Conservation (phyloP, 352 stramenopile species). For the Elongisporangium anandrum region DNA sequence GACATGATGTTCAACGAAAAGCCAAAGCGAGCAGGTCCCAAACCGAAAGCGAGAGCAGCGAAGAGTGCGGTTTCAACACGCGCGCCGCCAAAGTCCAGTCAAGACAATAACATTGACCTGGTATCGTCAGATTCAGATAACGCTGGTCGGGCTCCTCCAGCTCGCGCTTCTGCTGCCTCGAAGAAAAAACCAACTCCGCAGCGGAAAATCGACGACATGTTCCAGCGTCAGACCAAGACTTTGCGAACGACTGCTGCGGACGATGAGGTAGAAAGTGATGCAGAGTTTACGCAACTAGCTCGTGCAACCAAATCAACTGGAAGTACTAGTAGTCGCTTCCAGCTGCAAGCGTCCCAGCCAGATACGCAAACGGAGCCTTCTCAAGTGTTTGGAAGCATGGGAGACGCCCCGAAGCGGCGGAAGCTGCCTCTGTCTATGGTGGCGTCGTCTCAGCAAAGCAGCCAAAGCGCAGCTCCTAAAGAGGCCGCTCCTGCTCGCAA, state of each 20-base stretch:
- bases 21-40: slow-evolving; percentile 10
- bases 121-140: slow-evolving; percentile 43
- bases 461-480: slow-evolving; percentile 7
- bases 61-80: slow-evolving; percentile 4
- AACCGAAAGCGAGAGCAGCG: slow-evolving; percentile 15
- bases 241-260: slow-evolving; percentile 10
- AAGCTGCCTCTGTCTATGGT: slow-evolving; percentile 76
- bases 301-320: slow-evolving; percentile 7
- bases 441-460: slow-evolving; percentile 39
- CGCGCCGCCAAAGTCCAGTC: slow-evolving; percentile 3
- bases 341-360: slow-evolving; percentile 15
- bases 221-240: slow-evolving; percentile 24
- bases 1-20: slow-evolving; percentile 15
- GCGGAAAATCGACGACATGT: slow-evolving; percentile 57
- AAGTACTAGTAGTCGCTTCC: slow-evolving; percentile 4
- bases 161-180: slow-evolving; percentile 10
- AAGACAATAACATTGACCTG: slow-evolving; percentile 34
- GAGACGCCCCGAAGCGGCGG: slow-evolving; percentile 24
- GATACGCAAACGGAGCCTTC: slow-evolving; percentile 40
- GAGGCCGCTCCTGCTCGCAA: slow-evolving; percentile 36
- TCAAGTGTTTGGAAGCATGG: slow-evolving; percentile 8
- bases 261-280: slow-evolving; percentile 69
- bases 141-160: slow-evolving; percentile 9
- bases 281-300: slow-evolving; percentile 57
- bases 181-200: slow-evolving; percentile 33